Conservation (phyloP, 2,329 filamentous ascomycete species). For the Sarocladium kiliense region DNA sequence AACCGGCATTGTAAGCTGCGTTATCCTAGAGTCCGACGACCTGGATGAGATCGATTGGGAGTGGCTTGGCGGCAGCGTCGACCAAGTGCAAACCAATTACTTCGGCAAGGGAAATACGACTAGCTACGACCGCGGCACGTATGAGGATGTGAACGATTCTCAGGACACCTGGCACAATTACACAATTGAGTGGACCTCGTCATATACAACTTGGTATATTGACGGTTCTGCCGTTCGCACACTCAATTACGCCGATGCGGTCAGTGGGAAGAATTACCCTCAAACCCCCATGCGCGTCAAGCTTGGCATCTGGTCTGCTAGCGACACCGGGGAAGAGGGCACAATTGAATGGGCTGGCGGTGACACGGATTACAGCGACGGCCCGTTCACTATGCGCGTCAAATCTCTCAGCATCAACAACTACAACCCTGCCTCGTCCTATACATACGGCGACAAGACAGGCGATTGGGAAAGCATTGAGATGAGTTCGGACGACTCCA, state of each 20-base stretch:
- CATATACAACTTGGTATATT: conserved; percentile 47
- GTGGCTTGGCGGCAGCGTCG: conserved; percentile 61
- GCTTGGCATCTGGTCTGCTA: conserved; percentile 38
- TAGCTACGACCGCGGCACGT: conserved; percentile 54
- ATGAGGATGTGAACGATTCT: conserved; percentile 38
- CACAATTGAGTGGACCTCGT: conserved; percentile 49
- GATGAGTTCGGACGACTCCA: too few species aligned
- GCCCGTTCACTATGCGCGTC: conserved; percentile 57
- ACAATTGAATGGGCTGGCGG: conserved; percentile 51
- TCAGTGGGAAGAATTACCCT: conserved; percentile 47
- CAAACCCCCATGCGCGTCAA: conserved; percentile 54
- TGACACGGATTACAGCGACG: conserved; percentile 43
- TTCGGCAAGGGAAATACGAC: conserved; percentile 64
- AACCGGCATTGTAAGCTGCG: conserved; percentile 65
- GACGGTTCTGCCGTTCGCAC: conserved; percentile 50
- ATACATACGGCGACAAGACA: conserved; percentile 19
- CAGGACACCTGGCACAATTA: conserved; percentile 49
- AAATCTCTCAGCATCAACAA: conserved; percentile 38
- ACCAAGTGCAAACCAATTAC: conserved; percentile 71
- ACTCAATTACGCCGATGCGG: conserved; percentile 40
- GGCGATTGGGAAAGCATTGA: conserved; percentile 21
- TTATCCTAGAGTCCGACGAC: conserved; percentile 67
- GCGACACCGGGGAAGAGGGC: conserved; percentile 30
- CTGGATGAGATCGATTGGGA: conserved; percentile 79
- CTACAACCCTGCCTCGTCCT: conserved; percentile 27